A percentile compares a stretch with the other conserved stretches of the same genome.
These are phyloP conservation scores for Candida palmyrensis DNA, from an alignment of 805 yeast species.

Conservation along the genomic window DNA sequence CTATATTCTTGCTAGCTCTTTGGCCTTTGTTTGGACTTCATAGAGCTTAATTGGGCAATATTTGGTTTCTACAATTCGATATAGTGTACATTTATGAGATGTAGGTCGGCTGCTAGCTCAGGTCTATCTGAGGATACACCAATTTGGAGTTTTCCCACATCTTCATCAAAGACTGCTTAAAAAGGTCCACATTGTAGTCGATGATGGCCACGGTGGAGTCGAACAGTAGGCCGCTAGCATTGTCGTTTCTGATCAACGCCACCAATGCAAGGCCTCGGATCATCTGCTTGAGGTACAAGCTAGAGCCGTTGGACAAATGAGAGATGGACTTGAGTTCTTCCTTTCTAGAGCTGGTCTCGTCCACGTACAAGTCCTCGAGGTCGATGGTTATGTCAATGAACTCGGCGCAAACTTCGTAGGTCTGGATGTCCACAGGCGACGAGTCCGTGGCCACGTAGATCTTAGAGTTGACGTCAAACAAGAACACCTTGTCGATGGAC, in stretches of 20 bases:
- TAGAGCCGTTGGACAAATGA: conserved; percentile 75
- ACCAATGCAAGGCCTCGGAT: conserved; percentile 89
- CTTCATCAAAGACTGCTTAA: conserved; percentile 69
- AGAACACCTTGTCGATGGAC: conserved; percentile 85
- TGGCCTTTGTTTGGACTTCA: no score
- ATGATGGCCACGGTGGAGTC: conserved; percentile 57
- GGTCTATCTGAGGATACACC: not conserved
- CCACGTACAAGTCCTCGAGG: conserved; percentile 62
- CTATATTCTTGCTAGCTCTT: no score
- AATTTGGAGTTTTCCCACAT: conserved; percentile 52
- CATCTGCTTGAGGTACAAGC: conserved; percentile 83
- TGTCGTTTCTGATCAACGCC: conserved; percentile 72
- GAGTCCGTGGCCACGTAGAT: conserved; percentile 96
- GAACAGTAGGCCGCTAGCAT: conserved; percentile 25
- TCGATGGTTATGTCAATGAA: conserved; percentile 94
- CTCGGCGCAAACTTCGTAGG: conserved; percentile 95
- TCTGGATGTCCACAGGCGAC: conserved; percentile 90
- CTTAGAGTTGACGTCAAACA: conserved; percentile 88
- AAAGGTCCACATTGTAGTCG: conserved; percentile 82
- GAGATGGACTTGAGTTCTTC: conserved; percentile 63
- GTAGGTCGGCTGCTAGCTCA: no score
- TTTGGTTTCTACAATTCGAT: no score
- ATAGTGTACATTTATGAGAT: no score
- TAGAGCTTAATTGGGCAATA: no score
- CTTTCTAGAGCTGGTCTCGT: conserved; percentile 12